Conservation (phyloP, 345 rosid genomes). For the Syzygium grande region DNA sequence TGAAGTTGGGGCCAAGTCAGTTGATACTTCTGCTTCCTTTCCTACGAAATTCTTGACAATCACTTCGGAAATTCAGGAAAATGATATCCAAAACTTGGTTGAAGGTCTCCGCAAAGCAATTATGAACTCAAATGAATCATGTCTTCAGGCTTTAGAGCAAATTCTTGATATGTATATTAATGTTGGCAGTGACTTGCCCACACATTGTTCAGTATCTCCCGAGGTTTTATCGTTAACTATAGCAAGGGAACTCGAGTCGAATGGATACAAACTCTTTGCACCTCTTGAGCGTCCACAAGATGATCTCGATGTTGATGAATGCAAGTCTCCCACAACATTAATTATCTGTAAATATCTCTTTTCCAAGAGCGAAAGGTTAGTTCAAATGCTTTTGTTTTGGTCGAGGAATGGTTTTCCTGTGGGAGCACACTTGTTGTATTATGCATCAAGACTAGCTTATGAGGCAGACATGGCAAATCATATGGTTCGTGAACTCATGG, state of each 20-base stretch:
- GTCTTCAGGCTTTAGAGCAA: slow-evolving; percentile 25
- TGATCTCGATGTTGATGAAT: slow-evolving; percentile 16
- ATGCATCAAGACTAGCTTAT: slow-evolving; percentile 31
- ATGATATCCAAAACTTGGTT: slow-evolving; percentile 12
- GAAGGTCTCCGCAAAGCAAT: slow-evolving; percentile 15
- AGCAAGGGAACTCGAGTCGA: slow-evolving; percentile 17
- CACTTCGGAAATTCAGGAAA: slow-evolving; percentile 3
- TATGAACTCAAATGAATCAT: slow-evolving; percentile 15
- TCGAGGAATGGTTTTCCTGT: slow-evolving; percentile 25
- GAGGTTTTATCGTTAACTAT: slow-evolving; percentile 19
- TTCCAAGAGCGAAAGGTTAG: slow-evolving; percentile 22
- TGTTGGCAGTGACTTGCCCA: slow-evolving; percentile 1
- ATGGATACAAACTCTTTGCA: slow-evolving; percentile 28
- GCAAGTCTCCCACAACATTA: slow-evolving; percentile 25
- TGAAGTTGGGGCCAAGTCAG: slow-evolving; percentile 6
- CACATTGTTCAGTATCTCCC: slow-evolving; percentile 6
- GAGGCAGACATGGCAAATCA: slow-evolving; percentile 23
- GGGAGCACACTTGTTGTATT: slow-evolving; percentile 33
- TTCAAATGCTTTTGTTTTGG: slow-evolving; percentile 34
- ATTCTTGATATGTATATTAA: slow-evolving; percentile 21
- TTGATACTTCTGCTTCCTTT: slow-evolving; percentile 2
- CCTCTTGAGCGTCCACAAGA: slow-evolving; percentile 8
- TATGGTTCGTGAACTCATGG: slow-evolving; percentile 11
- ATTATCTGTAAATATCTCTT: slow-evolving; percentile 23
- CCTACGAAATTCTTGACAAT: neutral